Evolutionary conservation across 352 stramenopile species (phyloP), one percentile per base, ranked within the genome.

Genomic region (Phytophthora podocarpi): DNA sequence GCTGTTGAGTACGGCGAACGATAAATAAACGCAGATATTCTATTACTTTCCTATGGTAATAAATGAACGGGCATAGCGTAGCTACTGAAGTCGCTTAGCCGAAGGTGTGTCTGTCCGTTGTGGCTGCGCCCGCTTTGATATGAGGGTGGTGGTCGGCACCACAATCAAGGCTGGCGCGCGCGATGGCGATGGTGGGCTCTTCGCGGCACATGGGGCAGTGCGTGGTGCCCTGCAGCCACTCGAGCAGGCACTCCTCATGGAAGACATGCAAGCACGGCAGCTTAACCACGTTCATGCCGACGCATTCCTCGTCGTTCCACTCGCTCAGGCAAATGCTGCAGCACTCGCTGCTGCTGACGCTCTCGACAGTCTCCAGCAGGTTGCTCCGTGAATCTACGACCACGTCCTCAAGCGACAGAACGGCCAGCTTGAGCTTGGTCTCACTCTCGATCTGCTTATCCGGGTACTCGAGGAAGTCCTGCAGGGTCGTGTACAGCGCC

Each of bases 191-290:
- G 10, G 26, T 41, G 4, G 86, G 84, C 20, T 93, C 82, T 45
- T 90, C 85, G n/a, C 87, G 82, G 41, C 87, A 95, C 76, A 95
- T 92, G 41, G 87, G 87, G 59, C 87, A 95, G 51, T 93, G 85
- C 1, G 77, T 81, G 69, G 82, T 93, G 56, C 78, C 78, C 21
- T 91, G 82, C 47, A 95, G 67, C 87, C 87, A 95, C 55, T 92
- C 85, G 57, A 95, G 87, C 46, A 95, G 67, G 47, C 87, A 95
- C 21, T 93, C 84, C 50, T 95, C 87, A 71, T 95, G 87, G 70
- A 93, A 95, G 16, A 78, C 83, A 67, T 95, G 87, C 39, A 88
- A 50, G 51, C 87, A 95, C 35, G 87, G 87, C 37, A 95, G 60
- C 65, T 91, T 90, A 21, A 95, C 87, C 39, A 92, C 83, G 52